A percentile compares a stretch with the other conserved stretches of the same genome.
Conservation (phyloP, 305 asterid genomes). For the Stenogyne calaminthoides region DNA sequence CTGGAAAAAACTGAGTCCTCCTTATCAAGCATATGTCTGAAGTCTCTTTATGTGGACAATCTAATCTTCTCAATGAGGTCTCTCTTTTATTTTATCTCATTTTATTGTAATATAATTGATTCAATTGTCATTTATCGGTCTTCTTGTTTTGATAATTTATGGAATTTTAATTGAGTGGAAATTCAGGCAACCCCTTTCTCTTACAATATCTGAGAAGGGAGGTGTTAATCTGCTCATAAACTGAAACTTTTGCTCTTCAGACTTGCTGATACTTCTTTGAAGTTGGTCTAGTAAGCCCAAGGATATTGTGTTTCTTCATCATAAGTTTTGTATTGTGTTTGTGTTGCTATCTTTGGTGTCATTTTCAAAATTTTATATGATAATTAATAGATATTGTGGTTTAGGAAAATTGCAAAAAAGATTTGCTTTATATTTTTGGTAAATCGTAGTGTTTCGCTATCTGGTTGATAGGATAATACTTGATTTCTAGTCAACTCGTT, state of each 20-base stretch:
- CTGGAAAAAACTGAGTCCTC: slow-evolving; percentile 82
- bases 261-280: slow-evolving; percentile 42
- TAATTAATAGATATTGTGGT: too few species aligned
- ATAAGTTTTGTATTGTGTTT: too few species aligned
- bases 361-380: too few species aligned
- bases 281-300: slow-evolving; percentile 53
- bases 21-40: slow-evolving; percentile 57
- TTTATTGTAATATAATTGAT: too few species aligned
- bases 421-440: too few species aligned
- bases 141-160: slow-evolving; percentile 27
- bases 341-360: too few species aligned
- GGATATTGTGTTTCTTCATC: slow-evolving; percentile 1
- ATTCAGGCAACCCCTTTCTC: slow-evolving; percentile 46
- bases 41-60: slow-evolving; percentile 30
- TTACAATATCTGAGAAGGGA: slow-evolving; percentile 14
- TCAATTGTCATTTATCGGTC: neutral
- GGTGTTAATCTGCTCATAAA: slow-evolving; percentile 50
- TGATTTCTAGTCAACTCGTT: neutral
- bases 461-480: neutral
- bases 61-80: slow-evolving; percentile 43
- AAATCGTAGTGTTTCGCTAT: neutral
- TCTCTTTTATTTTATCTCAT: neutral
- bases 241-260: slow-evolving; percentile 46
- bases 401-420: too few species aligned
- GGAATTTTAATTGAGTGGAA: slow-evolving; percentile 34